Evolutionary conservation across 2,329 filamentous ascomycete species (phyloP), one percentile per base, ranked within the genome.

Genomic region (Stagonosporopsis cucurbitacearum): DNA sequence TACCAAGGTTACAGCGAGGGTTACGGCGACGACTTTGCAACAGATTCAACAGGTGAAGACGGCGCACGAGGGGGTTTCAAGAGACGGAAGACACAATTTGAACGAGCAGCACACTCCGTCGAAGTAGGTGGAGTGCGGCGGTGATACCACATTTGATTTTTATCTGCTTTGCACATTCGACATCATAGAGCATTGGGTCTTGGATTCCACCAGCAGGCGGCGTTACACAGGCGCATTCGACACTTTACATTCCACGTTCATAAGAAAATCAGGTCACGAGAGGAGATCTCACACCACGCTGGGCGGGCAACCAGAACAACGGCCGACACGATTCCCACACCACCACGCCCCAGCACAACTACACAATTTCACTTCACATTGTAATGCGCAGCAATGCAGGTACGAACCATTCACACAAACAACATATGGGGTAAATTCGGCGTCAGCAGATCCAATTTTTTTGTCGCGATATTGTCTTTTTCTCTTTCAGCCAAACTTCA

Each of bases 1-100:
- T 93, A 85, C 68, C 86, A 89, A 66, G 89, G 90, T 37, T 92
- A 92, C 67, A 84, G 85, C 40, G 88, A 92, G 63, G 87, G 87
- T 30, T 91, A 82, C 63, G 82, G 82, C 9, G 89, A 92, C 59
- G 88, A 91, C 61, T 88, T 89, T 59, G 74, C 72, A 8, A 85
- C 81, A 52, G 86, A 91, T 68, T 90, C 88, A 20, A 90, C 88
- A 20, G 88, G 86, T 63, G 86, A 86, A 64, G 88, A 90, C 64
- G 86, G 88, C 46, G 59, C 65, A 17, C 66, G 68, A 42, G 66
- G 70, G 15, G 62, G 60, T 46, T 67, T 68, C 37, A 76, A 76
- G 62, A 67, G 68, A 51, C 67, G 72, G 59, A 72, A 69, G 52
- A 58, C 74, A 51, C 70, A 65, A 58, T 74, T 75, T 62, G 71